Conservation (phyloP, 2,329 filamentous ascomycete genomes). For the Cordyceps pruinosa region DNA sequence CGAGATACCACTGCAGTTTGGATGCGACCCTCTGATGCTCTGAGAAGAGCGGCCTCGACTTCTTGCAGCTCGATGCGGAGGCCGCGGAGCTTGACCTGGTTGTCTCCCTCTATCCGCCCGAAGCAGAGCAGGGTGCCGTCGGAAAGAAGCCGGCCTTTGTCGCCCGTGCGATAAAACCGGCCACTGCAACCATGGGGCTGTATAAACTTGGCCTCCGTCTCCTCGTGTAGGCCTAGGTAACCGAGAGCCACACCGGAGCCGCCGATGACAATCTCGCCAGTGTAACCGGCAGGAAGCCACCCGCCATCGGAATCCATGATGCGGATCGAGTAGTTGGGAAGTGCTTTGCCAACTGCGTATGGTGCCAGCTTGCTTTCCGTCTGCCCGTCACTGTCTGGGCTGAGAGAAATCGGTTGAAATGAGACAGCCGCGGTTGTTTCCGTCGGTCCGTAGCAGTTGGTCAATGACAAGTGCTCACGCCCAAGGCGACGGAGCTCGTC, state of each 20-base stretch:
- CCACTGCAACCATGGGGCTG: neutral
- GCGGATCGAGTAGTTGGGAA: slow-evolving; percentile 27
- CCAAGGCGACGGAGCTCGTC: slow-evolving; percentile 10
- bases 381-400: neutral
- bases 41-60: slow-evolving; percentile 19
- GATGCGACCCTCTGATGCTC: neutral
- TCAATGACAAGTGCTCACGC: slow-evolving; percentile 11
- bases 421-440: slow-evolving; percentile 17
- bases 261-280: slow-evolving; percentile 26
- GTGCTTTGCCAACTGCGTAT: neutral
- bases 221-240: slow-evolving; percentile 28
- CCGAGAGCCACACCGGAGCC: slow-evolving; percentile 25
- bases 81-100: slow-evolving; percentile 37
- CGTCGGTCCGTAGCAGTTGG: slow-evolving; percentile 26
- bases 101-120: slow-evolving; percentile 32
- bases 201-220: neutral
- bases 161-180: slow-evolving; percentile 31
- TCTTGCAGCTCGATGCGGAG: slow-evolving; percentile 39
- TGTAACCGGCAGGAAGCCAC: slow-evolving; percentile 30
- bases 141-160: slow-evolving; percentile 23
- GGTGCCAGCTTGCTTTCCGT: neutral
- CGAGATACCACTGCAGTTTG: neutral
- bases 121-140: slow-evolving; percentile 28
- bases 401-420: neutral
- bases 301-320: slow-evolving; percentile 28